Conservation (phyloP, 1,139 yeast genomes). For the Geotrichum bryndzae region DNA sequence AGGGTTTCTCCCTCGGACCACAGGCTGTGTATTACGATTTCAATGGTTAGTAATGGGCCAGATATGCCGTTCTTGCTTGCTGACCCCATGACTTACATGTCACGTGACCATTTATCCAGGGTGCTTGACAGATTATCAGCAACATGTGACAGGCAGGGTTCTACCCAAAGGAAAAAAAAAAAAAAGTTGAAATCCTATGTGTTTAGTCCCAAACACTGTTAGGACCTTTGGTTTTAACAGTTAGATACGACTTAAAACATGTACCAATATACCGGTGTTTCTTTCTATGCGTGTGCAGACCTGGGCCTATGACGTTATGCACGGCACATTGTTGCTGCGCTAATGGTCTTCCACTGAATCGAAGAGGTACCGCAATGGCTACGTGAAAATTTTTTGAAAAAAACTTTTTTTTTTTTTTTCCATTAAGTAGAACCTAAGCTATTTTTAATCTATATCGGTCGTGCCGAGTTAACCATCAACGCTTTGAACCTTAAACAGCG, state of each 20-base stretch:
- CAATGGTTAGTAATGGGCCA: too few relatives aligned
- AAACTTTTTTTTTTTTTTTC: too few relatives aligned
- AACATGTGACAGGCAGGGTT: neutral
- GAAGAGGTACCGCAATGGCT: neutral
- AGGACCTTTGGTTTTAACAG: too few relatives aligned
- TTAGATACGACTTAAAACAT: too few relatives aligned
- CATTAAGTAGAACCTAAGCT: too few relatives aligned
- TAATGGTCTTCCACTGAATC: too few relatives aligned
- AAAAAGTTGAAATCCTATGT: neutral
- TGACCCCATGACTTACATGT: neutral
- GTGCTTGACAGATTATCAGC: neutral
- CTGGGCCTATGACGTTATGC: neutral
- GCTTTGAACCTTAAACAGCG: too few relatives aligned
- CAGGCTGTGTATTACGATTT: neutral
- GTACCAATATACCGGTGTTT: too few relatives aligned
- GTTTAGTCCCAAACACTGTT: neutral
- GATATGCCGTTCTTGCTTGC: neutral
- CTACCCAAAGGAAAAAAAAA: neutral
- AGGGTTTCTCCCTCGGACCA: too few relatives aligned
- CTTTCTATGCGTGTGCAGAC: too few relatives aligned
- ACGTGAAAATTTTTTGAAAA: neutral
- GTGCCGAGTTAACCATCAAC: too few relatives aligned
- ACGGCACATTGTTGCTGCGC: neutral
- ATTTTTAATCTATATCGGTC: too few relatives aligned
- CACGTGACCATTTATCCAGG: neutral